phyloP scores from a whole-genome alignment of 441 rosid species.

The Hura crepitans region DNA sequence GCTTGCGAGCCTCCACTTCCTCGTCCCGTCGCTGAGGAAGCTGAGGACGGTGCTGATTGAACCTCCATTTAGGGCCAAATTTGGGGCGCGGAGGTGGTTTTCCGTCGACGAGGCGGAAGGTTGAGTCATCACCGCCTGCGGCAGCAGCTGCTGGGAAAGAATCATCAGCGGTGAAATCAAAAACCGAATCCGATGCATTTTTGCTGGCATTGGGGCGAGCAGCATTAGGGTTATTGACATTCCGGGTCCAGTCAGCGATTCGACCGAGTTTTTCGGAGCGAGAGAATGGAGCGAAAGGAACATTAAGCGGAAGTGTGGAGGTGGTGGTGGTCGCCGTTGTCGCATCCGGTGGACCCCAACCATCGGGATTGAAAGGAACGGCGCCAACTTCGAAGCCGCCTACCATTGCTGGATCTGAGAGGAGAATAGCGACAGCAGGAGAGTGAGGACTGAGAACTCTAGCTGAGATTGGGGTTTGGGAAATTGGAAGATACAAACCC shows the following conservation, averaged over 20 bases:
- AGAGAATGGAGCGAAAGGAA: slow-evolving; percentile 73
- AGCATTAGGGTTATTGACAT: slow-evolving; percentile 36
- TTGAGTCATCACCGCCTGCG: slow-evolving; percentile 54
- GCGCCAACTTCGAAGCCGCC: slow-evolving; percentile 43
- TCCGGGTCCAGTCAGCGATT: slow-evolving; percentile 82
- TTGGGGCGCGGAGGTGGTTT: slow-evolving; percentile 79
- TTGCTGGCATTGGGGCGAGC: slow-evolving; percentile 30
- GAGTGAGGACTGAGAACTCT: neutral
- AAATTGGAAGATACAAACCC: neutral
- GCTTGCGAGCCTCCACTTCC: slow-evolving; percentile 77
- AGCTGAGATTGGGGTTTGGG: neutral
- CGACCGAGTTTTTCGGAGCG: slow-evolving; percentile 83
- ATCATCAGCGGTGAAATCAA: slow-evolving; percentile 73
- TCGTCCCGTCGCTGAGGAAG: slow-evolving; percentile 89
- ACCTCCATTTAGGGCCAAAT: slow-evolving; percentile 78
- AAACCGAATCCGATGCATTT: slow-evolving; percentile 45
- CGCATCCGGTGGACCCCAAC: slow-evolving; percentile 88
- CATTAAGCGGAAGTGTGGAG: slow-evolving; percentile 46
- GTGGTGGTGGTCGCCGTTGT: slow-evolving; percentile 28
- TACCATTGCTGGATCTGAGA: slow-evolving; percentile 28
- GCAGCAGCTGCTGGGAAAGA: slow-evolving; percentile 47
- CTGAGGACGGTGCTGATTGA: slow-evolving; percentile 62
- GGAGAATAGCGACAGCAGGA: neutral
- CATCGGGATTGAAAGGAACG: slow-evolving; percentile 39
- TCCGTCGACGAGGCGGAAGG: slow-evolving; percentile 81